Percentiles rank a stretch among this genome's conserved stretches.
Conservation (phyloP, 805 yeast genomes). For the Yamadazyma akitaensis region DNA sequence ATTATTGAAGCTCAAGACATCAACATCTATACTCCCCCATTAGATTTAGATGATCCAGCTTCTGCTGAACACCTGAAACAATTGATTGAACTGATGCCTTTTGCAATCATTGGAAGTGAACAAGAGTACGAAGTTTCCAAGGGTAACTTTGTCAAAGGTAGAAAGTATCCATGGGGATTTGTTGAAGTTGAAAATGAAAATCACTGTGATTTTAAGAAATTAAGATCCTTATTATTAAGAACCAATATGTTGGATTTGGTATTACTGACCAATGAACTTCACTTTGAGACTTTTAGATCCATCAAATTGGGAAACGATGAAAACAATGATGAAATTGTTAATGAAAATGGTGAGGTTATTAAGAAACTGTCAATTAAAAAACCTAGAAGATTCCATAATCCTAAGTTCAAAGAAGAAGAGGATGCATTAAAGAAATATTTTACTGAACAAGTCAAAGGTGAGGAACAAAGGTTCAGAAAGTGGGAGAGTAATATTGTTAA, state of each 20-base stretch:
- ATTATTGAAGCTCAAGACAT: slow-evolving; percentile 83
- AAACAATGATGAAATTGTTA: slow-evolving; percentile 27
- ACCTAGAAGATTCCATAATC: slow-evolving; percentile 65
- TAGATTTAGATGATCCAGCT: slow-evolving; percentile 70
- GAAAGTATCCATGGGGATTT: slow-evolving; percentile 88
- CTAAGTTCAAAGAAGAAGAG: slow-evolving; percentile 95
- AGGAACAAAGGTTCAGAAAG: slow-evolving; percentile 95
- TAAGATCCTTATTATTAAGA: slow-evolving; percentile 74
- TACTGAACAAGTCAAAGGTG: slow-evolving; percentile 93
- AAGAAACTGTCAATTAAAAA: slow-evolving; percentile 37
- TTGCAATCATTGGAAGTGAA: slow-evolving; percentile 78
- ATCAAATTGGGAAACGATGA: slow-evolving; percentile 53
- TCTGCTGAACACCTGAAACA: slow-evolving; percentile 78
- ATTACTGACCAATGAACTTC: slow-evolving; percentile 74
- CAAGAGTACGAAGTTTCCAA: slow-evolving; percentile 60
- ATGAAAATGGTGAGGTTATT: slow-evolving; percentile 29
- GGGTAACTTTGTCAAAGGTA: slow-evolving; percentile 68
- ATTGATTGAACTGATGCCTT: slow-evolving; percentile 81
- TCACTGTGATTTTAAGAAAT: slow-evolving; percentile 81
- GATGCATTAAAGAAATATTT: slow-evolving; percentile 89
- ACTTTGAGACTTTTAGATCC: slow-evolving; percentile 76
- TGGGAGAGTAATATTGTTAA: slow-evolving; percentile 97
- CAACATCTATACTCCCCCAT: slow-evolving; percentile 78
- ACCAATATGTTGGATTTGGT: slow-evolving; percentile 82
- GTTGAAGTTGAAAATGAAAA: slow-evolving; percentile 84